Base-by-base conservation (phyloP, 176 grass and related monocot genomes). In the Dactylis glomerata region DNA sequence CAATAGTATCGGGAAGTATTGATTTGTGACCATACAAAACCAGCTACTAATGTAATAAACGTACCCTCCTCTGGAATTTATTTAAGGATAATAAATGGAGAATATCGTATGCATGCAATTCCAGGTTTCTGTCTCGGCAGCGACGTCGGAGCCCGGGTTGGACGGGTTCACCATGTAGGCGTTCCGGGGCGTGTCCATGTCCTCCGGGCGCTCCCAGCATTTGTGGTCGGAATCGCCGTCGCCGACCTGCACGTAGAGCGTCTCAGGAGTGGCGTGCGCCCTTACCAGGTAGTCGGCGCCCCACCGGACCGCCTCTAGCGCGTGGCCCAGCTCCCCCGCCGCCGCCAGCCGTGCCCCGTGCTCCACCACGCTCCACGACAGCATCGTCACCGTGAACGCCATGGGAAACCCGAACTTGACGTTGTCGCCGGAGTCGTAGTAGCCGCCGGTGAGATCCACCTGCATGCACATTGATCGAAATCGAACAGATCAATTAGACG, bases 141-240 rank as follows among this genome's bases (percentile, higher is more conserved):
- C 92, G 56, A 92, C 85, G 75, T 98, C 92, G 22, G 92, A 98
- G 0, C 95, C 95, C 0, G 90, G 95, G 3, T 64, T 37, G 28
- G 81, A 45, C 5, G 66, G 82, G 50, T 78, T 80, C 19, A 97
- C 78, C n/a, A 56, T 49, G 73, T 77, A 97, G 0, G 82, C 4
- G 13, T 72, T 50, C 42, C 95, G 81, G 0, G 92, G 92, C 1
- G 89, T 95, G 57, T 92, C 90, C 95, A 98, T 98, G 87, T 98
- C 92, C 84, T 98, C 95, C 7, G 95, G 92, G 0, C 95, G 56
- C 80, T 98, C 23, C 95, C 95, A 98, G 83, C 92, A 98, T 0
- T 40, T 24, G 64, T 98, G 95, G 91, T 98, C 95, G 45, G 92
- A 88, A 64, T 84, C 68, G 16, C 95, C 95, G 24, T 98, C 91